A percentile compares a stretch with the other conserved stretches of the same genome.
These are phyloP conservation scores for Parathielavia appendiculata DNA, from an alignment of 495 filamentous ascomycete species.

Conservation along the genomic window DNA sequence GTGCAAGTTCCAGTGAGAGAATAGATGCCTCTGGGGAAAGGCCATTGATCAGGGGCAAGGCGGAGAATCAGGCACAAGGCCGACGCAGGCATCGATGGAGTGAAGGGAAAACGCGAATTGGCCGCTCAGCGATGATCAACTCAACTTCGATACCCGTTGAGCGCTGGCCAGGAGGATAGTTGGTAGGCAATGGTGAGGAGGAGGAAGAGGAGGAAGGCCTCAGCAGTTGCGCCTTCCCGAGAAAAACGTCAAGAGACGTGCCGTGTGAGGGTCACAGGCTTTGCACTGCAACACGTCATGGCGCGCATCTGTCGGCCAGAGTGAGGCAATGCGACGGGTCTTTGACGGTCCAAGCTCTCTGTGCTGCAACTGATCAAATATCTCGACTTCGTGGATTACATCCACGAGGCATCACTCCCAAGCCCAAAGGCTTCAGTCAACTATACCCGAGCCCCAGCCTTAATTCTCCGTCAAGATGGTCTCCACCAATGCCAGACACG, in stretches of 20 bases:
- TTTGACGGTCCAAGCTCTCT: not conserved
- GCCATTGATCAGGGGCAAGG: too few relatives aligned
- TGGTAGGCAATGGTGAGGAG: not conserved
- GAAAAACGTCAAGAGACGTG: not conserved
- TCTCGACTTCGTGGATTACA: not conserved
- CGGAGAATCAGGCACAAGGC: too few relatives aligned
- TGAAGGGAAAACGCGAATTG: too few relatives aligned
- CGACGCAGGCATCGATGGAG: too few relatives aligned
- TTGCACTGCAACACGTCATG: not conserved
- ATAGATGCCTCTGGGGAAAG: not conserved
- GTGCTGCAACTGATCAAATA: not conserved
- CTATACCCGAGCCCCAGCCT: not conserved
- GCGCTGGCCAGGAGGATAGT: too few relatives aligned
- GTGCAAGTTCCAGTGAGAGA: not conserved
- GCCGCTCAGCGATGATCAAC: too few relatives aligned
- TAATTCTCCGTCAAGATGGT: not conserved
- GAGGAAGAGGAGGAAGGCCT: not conserved
- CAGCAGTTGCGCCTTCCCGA: not conserved
- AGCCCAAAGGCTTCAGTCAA: not conserved
- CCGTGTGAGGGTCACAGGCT: too few relatives aligned
- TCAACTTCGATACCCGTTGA: too few relatives aligned
- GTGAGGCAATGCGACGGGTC: not conserved
- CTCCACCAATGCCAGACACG: slow-evolving; percentile 9
- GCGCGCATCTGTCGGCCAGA: not conserved
- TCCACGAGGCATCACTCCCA: not conserved